Evolutionary conservation across 164 flowering plant genomes (phyloP).

Genomic region (Vitis riparia): DNA sequence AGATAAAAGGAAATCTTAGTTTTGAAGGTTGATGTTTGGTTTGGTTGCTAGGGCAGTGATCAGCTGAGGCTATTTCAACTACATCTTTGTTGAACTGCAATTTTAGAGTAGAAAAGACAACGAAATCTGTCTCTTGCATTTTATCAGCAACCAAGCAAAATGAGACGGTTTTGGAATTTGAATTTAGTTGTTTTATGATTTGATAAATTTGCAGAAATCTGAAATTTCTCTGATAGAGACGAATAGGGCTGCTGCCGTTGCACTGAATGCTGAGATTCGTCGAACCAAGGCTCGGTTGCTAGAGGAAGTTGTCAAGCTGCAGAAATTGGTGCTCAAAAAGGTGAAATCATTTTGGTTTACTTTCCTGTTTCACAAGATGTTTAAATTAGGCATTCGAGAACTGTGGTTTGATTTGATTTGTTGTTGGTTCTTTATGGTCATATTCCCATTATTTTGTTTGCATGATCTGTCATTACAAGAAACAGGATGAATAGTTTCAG

Average conservation of each 20-base stretch:
- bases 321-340: constrained; percentile 55
- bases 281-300: constrained; percentile 52
- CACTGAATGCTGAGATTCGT: constrained; percentile 65
- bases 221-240: constrained; percentile 42
- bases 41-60: neutral
- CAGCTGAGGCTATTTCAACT: neutral
- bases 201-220: constrained; percentile 39
- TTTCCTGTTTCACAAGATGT: neutral
- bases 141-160: neutral
- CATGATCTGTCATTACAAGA: too few species aligned
- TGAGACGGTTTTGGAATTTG: neutral
- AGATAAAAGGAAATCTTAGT: too few species aligned
- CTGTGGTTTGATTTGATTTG: neutral
- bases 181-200: neutral
- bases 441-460: neutral
- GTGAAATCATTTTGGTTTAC: constrained; percentile 19
- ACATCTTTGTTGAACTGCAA: neutral
- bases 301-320: constrained; percentile 60
- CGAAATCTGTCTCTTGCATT: neutral
- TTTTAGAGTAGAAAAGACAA: neutral
- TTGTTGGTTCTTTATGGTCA: neutral
- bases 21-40: neutral
- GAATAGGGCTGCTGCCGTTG: constrained; percentile 51
- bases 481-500: too few species aligned
- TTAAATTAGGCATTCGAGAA: neutral